Evolutionary conservation across 2,329 filamentous ascomycete species (phyloP).

Genomic region (Emydomyces testavorans): DNA sequence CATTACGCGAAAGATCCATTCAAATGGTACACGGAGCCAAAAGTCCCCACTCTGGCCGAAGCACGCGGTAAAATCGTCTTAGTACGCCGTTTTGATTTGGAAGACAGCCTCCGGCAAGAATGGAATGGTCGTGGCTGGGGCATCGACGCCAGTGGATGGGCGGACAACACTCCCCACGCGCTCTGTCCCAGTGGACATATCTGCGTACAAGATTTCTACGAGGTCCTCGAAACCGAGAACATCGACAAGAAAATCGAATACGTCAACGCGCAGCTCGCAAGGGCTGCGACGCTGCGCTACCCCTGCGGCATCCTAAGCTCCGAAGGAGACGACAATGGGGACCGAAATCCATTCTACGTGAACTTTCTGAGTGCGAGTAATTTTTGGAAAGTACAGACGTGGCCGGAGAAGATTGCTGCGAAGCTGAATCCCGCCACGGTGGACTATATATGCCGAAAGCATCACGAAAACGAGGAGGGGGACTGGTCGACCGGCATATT

Average conservation of each 20-base stretch:
- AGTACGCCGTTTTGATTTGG: slow-evolving; percentile 64
- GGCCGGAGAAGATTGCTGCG: slow-evolving; percentile 83
- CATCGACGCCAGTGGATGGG: slow-evolving; percentile 58
- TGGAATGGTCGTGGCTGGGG: slow-evolving; percentile 44
- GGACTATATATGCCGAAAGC: slow-evolving; percentile 46
- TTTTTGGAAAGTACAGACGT: slow-evolving; percentile 84
- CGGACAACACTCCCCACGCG: slow-evolving; percentile 75
- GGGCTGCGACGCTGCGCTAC: slow-evolving; percentile 47
- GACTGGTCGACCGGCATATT: slow-evolving; percentile 76
- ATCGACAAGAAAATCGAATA: slow-evolving; percentile 72
- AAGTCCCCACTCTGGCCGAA: slow-evolving; percentile 66
- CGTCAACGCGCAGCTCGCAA: slow-evolving; percentile 62
- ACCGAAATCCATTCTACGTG: slow-evolving; percentile 59
- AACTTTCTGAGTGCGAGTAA: slow-evolving; percentile 89
- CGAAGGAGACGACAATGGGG: slow-evolving; percentile 34
- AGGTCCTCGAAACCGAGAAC: slow-evolving; percentile 61
- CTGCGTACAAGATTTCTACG: slow-evolving; percentile 90
- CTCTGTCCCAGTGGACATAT: slow-evolving; percentile 58
- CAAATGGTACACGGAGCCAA: slow-evolving; percentile 68
- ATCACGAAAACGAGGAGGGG: slow-evolving; percentile 42
- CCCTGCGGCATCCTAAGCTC: slow-evolving; percentile 24
- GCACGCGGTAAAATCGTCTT: slow-evolving; percentile 74
- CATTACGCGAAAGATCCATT: slow-evolving; percentile 49
- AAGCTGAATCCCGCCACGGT: slow-evolving; percentile 71
- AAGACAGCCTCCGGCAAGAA: slow-evolving; percentile 36